A percentile compares a stretch with the other conserved stretches of the same genome.
phyloP scores from a whole-genome alignment of 2,329 filamentous ascomycete species.

The Fusarium falciforme region DNA sequence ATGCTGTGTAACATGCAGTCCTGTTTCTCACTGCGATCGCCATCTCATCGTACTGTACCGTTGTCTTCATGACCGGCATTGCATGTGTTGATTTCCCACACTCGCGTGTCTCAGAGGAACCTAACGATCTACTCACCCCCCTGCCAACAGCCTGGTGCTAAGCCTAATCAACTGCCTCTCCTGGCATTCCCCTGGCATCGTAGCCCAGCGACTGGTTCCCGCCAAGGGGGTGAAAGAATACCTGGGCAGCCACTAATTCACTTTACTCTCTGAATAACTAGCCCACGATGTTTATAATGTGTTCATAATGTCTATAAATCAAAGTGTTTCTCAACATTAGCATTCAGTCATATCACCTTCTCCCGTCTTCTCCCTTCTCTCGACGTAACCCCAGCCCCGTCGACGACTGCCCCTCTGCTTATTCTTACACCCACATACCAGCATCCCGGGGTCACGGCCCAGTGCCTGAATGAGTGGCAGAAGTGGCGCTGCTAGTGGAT shows the following conservation, averaged over 20 bases:
- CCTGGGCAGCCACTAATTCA: background rate
- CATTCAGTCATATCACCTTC: background rate
- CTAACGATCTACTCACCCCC: slow-evolving; percentile 4
- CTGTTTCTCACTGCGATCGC: background rate
- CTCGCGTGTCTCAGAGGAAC: background rate
- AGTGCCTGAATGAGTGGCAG: slow-evolving; percentile 28
- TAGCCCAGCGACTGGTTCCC: slow-evolving; percentile 15
- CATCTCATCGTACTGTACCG: background rate
- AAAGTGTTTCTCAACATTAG: background rate
- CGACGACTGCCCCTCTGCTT: background rate
- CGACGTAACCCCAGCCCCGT: background rate
- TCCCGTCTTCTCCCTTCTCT: background rate
- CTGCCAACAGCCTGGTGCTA: background rate
- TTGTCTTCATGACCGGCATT: background rate
- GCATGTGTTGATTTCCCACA: background rate
- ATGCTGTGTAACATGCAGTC: background rate
- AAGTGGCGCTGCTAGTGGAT: slow-evolving; percentile 25
- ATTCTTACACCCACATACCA: background rate
- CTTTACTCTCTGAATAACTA: background rate
- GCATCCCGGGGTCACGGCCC: slow-evolving; percentile 10
- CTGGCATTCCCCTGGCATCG: slow-evolving; percentile 14
- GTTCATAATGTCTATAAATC: background rate
- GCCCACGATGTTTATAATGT: background rate
- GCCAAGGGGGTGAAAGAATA: background rate
- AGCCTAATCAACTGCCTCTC: slow-evolving; percentile 23